These are phyloP conservation scores for Pyricularia sp. DNA, from an alignment of 2,329 filamentous ascomycete genomes.

Conservation along the genomic window DNA sequence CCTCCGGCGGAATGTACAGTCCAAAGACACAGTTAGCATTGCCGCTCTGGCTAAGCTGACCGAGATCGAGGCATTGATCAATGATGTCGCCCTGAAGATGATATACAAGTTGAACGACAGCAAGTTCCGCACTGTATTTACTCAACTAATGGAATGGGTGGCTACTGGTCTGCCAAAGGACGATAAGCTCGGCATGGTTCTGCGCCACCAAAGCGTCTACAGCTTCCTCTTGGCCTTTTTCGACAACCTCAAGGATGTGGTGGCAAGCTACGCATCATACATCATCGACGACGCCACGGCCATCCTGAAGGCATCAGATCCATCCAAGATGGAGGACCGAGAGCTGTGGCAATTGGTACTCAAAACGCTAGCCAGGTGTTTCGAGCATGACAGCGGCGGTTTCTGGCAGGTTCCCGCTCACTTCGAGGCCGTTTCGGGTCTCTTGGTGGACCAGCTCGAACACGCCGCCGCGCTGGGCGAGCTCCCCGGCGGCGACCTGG, in stretches of 20 bases:
- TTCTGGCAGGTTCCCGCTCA: constrained; percentile 93
- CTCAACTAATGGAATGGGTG: constrained; percentile 76
- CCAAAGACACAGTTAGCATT: constrained; percentile 12
- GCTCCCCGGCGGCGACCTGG: constrained; percentile 26
- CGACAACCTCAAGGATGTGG: constrained; percentile 79
- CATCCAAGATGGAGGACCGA: constrained; percentile 29
- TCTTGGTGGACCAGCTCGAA: constrained; percentile 59
- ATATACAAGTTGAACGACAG: constrained; percentile 95
- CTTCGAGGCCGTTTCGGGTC: constrained; percentile 62
- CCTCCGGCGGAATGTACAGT: constrained; percentile 48
- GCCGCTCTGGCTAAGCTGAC: constrained; percentile 27
- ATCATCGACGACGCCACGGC: constrained; percentile 66
- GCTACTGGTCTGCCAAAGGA: constrained; percentile 50
- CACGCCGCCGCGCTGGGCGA: constrained; percentile 32
- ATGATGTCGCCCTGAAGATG: constrained; percentile 74
- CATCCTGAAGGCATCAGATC: constrained; percentile 41
- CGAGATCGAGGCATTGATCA: constrained; percentile 54
- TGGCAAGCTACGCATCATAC: constrained; percentile 85
- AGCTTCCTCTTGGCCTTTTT: constrained; percentile 75
- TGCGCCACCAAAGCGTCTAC: constrained; percentile 69
- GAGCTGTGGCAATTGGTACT: constrained; percentile 63
- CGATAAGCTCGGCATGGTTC: constrained; percentile 45
- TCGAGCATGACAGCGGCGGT: constrained; percentile 84
- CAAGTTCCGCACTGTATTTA: constrained; percentile 85
- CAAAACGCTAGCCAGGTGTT: constrained; percentile 62